Base-by-base conservation (phyloP, 805 yeast genomes). In the Tetrapisispora namnaoensis region DNA sequence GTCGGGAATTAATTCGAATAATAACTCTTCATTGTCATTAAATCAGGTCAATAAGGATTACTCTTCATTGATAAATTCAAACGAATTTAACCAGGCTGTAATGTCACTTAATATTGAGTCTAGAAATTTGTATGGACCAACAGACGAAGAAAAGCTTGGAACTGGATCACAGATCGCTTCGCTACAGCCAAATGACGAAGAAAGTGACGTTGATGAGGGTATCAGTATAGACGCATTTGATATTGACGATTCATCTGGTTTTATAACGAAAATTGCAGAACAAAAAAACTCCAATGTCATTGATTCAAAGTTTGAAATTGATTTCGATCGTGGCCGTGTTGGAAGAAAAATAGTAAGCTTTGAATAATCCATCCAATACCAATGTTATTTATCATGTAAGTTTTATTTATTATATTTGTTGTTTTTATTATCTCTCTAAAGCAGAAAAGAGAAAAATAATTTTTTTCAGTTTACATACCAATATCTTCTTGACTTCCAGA, bases 251-350 rank as follows among this genome's bases (percentile, higher is more conserved):
- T 21, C 21, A 13, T n/a, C 22, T 8, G 28, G 22, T 8, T 28
- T 40, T 10, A 11, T 24, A 18, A 14, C 37, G 9, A 43, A 55
- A 9, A 48, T 54, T 32, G 55, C 59, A 3, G 55, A 47, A 16
- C 48, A 61, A 1, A 52, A 47, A 40, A 59, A 48, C 36, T 49
- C 49, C 37, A 63, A 62, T 42, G 66, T 60, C 13, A 52, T 57
- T 18, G 53, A 57, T 41, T 59, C 63, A 3, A 60, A 58, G 30
- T 70, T 69, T 39, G 71, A 69, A 45, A 67, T 68, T 18, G 62
- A 68, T 52, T 70, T 70, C 47, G 73, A 70, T 47, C 67, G 74
- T 50, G 67, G 70, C 4, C 54, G 56, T 21, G 71, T 70, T n/a
- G 74, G 74, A 4, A 68, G 65, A 52, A 70, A 68, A 45, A 66